Conservation (phyloP, 441 rosid species). For the Erodium moschatum region DNA sequence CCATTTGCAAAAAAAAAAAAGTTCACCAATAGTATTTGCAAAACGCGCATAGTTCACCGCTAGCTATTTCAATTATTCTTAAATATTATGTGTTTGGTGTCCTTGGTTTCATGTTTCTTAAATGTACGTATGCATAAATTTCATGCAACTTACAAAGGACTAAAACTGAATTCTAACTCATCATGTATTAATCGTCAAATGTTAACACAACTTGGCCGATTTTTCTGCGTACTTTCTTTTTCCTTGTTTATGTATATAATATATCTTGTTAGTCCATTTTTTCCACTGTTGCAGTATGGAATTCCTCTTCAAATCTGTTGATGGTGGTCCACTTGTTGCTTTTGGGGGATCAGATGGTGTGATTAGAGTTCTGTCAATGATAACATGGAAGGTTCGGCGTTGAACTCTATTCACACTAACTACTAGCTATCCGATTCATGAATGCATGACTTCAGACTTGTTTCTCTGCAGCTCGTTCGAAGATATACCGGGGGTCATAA, state of each 20-base stretch:
- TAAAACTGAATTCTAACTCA: neutral
- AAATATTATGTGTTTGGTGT: neutral
- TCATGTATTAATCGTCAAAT: neutral
- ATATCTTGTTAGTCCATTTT: conserved; percentile 1
- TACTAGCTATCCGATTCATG: neutral
- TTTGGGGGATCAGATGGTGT: conserved; percentile 98
- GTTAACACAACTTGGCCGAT: neutral
- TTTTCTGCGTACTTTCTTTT: conserved; percentile 4
- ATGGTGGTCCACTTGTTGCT: conserved; percentile 83
- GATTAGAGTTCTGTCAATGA: conserved; percentile 96
- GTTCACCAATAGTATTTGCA: no score
- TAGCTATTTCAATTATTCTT: no score
- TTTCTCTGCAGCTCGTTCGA: conserved; percentile 69
- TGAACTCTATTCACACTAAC: neutral
- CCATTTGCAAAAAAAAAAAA: no score
- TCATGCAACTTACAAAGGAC: neutral
- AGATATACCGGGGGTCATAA: conserved; percentile 95
- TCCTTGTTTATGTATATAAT: neutral
- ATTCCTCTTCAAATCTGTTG: conserved; percentile 71
- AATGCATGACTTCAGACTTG: conserved; percentile 20
- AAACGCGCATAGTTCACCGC: no score
- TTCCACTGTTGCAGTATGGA: conserved; percentile 62
- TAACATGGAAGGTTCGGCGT: conserved; percentile 83
- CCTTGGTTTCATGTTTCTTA: neutral
- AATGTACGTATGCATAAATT: neutral